These are phyloP conservation scores for Arthrobotrys sinensis DNA, from an alignment of 2,329 filamentous ascomycete species.

Conservation along the genomic window DNA sequence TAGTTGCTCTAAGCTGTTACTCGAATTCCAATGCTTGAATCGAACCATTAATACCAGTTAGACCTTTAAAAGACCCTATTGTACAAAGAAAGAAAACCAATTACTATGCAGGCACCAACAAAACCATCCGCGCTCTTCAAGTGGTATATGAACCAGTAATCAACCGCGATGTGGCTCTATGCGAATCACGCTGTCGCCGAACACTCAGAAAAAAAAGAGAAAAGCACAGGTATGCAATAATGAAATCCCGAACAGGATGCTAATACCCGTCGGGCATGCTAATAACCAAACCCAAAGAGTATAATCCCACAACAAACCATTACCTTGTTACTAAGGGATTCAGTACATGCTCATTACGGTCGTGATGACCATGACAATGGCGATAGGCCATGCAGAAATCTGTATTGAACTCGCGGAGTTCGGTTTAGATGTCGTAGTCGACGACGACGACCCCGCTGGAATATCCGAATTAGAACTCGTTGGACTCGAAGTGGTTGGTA, in stretches of 20 bases:
- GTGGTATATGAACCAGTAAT: neutral
- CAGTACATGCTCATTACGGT: constrained; percentile 52
- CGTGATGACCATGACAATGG: constrained; percentile 45
- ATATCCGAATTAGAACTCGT: constrained; percentile 36
- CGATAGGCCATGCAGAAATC: constrained; percentile 37
- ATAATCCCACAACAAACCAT: constrained; percentile 34
- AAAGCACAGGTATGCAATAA: neutral
- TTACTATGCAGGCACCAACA: neutral
- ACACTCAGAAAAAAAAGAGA: neutral
- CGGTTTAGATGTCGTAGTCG: constrained; percentile 34
- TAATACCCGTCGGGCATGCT: neutral
- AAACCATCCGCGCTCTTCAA: too few species aligned
- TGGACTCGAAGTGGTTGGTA: constrained; percentile 26
- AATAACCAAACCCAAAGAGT: neutral
- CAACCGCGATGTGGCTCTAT: constrained; percentile 2
- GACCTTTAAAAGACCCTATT: too few species aligned
- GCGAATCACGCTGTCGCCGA: neutral
- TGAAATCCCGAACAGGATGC: neutral
- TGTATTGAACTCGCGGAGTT: constrained; percentile 40
- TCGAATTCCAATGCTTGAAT: too few species aligned
- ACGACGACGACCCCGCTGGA: constrained; percentile 20
- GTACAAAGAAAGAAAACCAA: neutral
- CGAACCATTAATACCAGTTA: too few species aligned
- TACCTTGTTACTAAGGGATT: constrained; percentile 13
- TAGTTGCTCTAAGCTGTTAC: too few species aligned